Evolutionary conservation across 139 green algal species (phyloP), one percentile per base, ranked within the genome.

Genomic region (Chlorella vulgaris): DNA sequence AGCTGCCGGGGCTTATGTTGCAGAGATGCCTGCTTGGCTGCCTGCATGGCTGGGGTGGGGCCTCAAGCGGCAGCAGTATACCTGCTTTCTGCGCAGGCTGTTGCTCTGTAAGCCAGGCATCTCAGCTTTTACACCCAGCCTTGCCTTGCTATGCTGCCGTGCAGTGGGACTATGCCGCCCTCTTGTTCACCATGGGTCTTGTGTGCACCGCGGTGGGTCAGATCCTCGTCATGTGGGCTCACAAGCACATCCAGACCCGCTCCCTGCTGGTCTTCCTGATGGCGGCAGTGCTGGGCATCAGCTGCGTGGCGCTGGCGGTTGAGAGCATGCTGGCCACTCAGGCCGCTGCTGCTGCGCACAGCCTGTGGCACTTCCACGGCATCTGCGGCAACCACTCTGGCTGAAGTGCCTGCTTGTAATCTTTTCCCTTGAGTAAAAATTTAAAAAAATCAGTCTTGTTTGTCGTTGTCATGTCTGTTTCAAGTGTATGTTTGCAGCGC

Each of bases 181-280:
- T 79, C 1, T 33, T 90, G 3, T 77, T 89, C 15, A 10, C 75
- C 0, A n/a, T 91, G 6, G 87, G 85, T 1, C 69, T 90, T 22
- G 60, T 86, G 7, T 69, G 78, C n/a, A 92, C 88, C 0, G 65
- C 87, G 0, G 51, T 47, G 0, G 89, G 88, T 29, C 88, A 92
- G 84, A 53, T 60, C n/a, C 67, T 78, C 38, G 29, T 70, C 22
- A 24, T 69, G 38, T 78, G 51, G 67, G 24, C 88, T 4, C n/a
- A 71, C 21, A 47, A 81, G 19, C 51, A 36, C 21, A 2, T 70
- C 24, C 36, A 29, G 29, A 58, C 51, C 6, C 78, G 86, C 51
- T 62, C 38, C 13, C 51, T 90, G 19, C 61, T 88, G 31, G 80
- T 90, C 21, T 79, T 79, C 43, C 22, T 74, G 7, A 90, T 90